phyloP scores from a whole-genome alignment of 1,284 basidiomycete genomes.

The Exobasidium rhododendri region DNA sequence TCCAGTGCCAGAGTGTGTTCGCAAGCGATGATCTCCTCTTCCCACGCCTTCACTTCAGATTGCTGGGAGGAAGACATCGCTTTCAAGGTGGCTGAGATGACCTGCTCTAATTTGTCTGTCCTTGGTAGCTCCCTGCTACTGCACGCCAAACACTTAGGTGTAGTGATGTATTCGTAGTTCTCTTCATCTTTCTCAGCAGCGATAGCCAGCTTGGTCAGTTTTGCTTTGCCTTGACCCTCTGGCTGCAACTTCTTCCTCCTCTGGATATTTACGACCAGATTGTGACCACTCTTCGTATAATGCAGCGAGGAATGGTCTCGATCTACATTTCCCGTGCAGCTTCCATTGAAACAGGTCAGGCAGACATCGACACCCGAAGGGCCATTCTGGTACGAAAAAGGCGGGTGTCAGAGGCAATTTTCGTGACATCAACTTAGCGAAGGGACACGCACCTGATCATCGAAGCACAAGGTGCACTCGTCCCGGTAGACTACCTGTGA shows the following conservation, averaged over 20 bases:
- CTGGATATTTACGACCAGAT: slow-evolving; percentile 76
- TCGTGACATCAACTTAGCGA: background rate
- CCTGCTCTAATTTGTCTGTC: slow-evolving; percentile 56
- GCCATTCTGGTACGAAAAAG: slow-evolving; percentile 57
- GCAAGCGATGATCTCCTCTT: slow-evolving; percentile 85
- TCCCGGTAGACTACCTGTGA: slow-evolving; percentile 66
- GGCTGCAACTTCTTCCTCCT: background rate
- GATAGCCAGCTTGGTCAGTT: slow-evolving; percentile 86
- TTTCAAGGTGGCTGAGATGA: slow-evolving; percentile 69
- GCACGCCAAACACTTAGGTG: slow-evolving; percentile 68
- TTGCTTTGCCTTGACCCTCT: slow-evolving; percentile 59
- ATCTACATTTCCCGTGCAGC: slow-evolving; percentile 33
- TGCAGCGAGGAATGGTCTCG: slow-evolving; percentile 45
- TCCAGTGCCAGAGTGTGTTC: slow-evolving; percentile 78
- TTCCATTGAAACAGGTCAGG: slow-evolving; percentile 87
- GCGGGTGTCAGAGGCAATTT: background rate
- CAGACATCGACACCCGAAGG: slow-evolving; percentile 79
- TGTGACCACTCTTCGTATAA: slow-evolving; percentile 63
- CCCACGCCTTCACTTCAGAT: slow-evolving; percentile 95
- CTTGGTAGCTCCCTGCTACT: slow-evolving; percentile 61
- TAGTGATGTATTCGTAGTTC: slow-evolving; percentile 70
- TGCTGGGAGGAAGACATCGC: slow-evolving; percentile 84
- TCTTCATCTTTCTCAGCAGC: slow-evolving; percentile 79
- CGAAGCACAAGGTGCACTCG: slow-evolving; percentile 94
- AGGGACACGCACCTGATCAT: slow-evolving; percentile 64